Evolutionary conservation across 1,139 yeast genomes (phyloP), one percentile per base, ranked within the genome.

Genomic region (Pichia sp.): DNA sequence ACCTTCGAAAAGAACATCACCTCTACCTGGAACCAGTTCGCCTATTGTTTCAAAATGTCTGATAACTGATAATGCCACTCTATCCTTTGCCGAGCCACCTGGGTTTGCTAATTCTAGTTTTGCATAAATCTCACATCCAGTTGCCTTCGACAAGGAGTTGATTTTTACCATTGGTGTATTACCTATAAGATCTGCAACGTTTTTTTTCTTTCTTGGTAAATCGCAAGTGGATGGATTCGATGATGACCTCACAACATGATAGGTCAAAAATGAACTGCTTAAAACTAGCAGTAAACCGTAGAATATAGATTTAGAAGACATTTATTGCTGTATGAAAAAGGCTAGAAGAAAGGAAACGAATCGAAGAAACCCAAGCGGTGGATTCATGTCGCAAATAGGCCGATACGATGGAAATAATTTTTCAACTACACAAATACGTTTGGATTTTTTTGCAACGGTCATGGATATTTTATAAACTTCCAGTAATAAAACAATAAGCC

Each of bases 51-150:
- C 96, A 48, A 86, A 85, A 20, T 77, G 77, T 47, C 78, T 68
- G 30, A 90, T 83, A 56, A 92, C 85, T 1, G 95, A 85, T 44
- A 87, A 72, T 1, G 97, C 98, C 38, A 92, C 95, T 47, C 98
- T 71, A 62, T 92, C 98, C 62, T 92, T 92, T 35, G 97, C 95
- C 44, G 95, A 85, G 0, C 97, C 97, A 22, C 95, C 98, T 0
- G 97, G 97, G 60, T 92, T 92, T 58, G 76, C 69, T 51, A 88
- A 69, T 65, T 92, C 98, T 53, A 90, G 67, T 62, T 92, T 92
- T 49, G 95, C 97, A 59, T 81, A 86, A 11, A 92, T 79, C 43
- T 84, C 81, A 61, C 95, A 83, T 0, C 95, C 95, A 0, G 96
- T 87, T 23, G 74, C 68, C 15, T 72, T 67, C 1, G 94, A 82